phyloP scores from a whole-genome alignment of 139 green algal genomes.

The Pleodorina starrii region DNA sequence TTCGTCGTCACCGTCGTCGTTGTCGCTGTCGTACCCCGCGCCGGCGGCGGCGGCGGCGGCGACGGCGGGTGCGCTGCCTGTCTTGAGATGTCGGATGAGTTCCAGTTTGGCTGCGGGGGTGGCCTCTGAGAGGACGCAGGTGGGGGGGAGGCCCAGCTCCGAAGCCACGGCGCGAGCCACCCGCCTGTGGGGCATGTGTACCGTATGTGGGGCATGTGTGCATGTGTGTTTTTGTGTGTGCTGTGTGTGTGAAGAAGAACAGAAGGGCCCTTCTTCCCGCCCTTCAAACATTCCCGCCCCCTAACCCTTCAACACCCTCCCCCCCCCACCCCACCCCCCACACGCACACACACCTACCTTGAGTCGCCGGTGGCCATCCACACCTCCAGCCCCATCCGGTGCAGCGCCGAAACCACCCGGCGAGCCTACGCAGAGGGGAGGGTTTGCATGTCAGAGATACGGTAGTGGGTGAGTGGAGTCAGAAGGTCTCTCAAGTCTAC shows the following conservation, averaged over 20 bases:
- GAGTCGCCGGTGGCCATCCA: constrained; percentile 93
- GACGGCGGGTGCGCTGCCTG: not conserved
- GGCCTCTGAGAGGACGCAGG: constrained; percentile 73
- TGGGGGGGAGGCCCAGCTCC: constrained; percentile 75
- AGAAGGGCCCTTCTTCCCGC: too few species aligned
- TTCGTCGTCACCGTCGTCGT: not conserved
- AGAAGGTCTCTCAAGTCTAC: too few species aligned
- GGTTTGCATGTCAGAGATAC: not conserved
- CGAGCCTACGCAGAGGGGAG: constrained; percentile 44
- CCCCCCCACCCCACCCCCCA: too few species aligned
- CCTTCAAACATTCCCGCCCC: too few species aligned
- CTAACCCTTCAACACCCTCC: too few species aligned
- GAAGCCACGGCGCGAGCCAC: constrained; percentile 58
- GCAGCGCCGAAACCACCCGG: constrained; percentile 57
- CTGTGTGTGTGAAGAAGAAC: too few species aligned
- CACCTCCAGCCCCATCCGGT: constrained; percentile 55
- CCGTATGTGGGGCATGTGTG: too few species aligned
- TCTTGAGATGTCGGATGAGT: constrained; percentile 27
- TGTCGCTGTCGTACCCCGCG: not conserved
- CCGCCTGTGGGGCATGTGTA: constrained; percentile 38
- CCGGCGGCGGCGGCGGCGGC: not conserved
- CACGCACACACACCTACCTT: constrained; percentile 60
- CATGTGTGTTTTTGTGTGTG: too few species aligned
- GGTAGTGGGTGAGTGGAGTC: too few species aligned
- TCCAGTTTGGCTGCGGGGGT: constrained; percentile 77